phyloP scores from a whole-genome alignment of 2,329 filamentous ascomycete species.

The Westerdykella sp. region DNA sequence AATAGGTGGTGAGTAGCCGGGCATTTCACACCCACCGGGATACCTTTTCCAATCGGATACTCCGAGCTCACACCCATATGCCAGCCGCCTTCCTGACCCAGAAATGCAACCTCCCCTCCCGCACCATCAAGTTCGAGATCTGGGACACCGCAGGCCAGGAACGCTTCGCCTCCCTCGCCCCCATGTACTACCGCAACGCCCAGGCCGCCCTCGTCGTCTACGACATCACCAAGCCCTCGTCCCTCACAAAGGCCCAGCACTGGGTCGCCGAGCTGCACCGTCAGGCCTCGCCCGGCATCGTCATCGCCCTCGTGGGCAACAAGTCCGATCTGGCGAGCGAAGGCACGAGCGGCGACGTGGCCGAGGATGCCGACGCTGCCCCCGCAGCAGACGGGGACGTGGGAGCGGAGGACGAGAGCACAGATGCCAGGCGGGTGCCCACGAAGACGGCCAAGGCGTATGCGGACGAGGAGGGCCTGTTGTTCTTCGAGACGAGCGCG shows the following conservation, averaged over 20 bases:
- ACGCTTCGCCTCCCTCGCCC: conserved; percentile 95
- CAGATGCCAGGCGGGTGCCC: conserved; percentile 78
- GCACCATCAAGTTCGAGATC: conserved; percentile 75
- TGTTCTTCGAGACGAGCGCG: conserved; percentile 97
- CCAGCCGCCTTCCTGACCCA: conserved; percentile 94
- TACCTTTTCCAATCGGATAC: neutral
- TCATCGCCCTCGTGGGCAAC: conserved; percentile 95
- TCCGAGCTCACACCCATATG: conserved; percentile 1
- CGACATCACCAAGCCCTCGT: conserved; percentile 94
- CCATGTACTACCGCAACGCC: conserved; percentile 99
- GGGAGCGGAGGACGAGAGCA: conserved; percentile 54
- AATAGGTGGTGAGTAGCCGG: conserved; percentile 70
- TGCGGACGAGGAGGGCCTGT: conserved; percentile 84
- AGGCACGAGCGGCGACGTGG: conserved; percentile 29
- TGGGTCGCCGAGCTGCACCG: conserved; percentile 97
- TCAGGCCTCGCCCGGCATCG: conserved; percentile 91
- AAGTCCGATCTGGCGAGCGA: conserved; percentile 76
- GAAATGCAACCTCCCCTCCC: conserved; percentile 91
- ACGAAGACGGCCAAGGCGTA: conserved; percentile 90
- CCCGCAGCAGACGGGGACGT: conserved; percentile 46
- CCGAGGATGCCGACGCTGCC: conserved; percentile 46
- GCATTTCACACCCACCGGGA: too few species aligned
- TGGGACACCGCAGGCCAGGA: conserved; percentile 92
- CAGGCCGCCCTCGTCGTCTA: conserved; percentile 97
- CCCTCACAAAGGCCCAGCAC: conserved; percentile 93